These are phyloP conservation scores for Inosperma sp. DNA, from an alignment of 768 basidiomycete genomes.

Conservation along the genomic window DNA sequence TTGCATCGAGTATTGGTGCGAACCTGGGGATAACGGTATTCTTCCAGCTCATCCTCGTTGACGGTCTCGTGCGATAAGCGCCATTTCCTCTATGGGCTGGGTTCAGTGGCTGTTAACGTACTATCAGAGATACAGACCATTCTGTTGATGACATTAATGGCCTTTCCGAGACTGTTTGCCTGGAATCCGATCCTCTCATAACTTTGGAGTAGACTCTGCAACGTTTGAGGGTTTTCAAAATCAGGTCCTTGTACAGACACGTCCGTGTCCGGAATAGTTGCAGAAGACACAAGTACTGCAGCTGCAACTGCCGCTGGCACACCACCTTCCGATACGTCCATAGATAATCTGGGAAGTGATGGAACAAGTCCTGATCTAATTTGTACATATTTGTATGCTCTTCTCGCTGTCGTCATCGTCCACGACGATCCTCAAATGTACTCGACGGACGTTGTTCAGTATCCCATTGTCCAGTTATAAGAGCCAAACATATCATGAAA, in stretches of 20 bases:
- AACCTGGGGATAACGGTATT: constrained; percentile 52
- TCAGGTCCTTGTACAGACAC: constrained; percentile 82
- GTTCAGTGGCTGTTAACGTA: constrained; percentile 6
- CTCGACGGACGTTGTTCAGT: no score
- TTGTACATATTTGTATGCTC: not conserved
- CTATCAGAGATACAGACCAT: constrained; percentile 57
- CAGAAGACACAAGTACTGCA: constrained; percentile 75
- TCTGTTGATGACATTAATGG: constrained; percentile 85
- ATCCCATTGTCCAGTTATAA: no score
- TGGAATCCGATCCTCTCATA: constrained; percentile 96
- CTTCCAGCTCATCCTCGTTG: constrained; percentile 63
- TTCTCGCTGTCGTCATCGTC: no score
- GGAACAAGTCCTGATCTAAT: not conserved
- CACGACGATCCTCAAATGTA: no score
- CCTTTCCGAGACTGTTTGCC: constrained; percentile 86
- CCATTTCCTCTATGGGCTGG: constrained; percentile 65
- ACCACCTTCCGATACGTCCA: constrained; percentile 6
- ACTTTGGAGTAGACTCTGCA: constrained; percentile 65
- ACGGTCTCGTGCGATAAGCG: constrained; percentile 83
- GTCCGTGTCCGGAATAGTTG: constrained; percentile 59
- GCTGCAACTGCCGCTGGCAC: constrained; percentile 61
- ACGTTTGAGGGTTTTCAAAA: constrained; percentile 63
- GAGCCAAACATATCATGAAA: constrained; percentile 72
- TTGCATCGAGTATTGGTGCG: constrained; percentile 73
- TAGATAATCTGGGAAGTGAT: not conserved